A percentile compares a stretch with the other conserved stretches of the same genome.
These are phyloP conservation scores for Geotrichum aggregatum DNA, from an alignment of 1,139 yeast species.

Conservation along the genomic window DNA sequence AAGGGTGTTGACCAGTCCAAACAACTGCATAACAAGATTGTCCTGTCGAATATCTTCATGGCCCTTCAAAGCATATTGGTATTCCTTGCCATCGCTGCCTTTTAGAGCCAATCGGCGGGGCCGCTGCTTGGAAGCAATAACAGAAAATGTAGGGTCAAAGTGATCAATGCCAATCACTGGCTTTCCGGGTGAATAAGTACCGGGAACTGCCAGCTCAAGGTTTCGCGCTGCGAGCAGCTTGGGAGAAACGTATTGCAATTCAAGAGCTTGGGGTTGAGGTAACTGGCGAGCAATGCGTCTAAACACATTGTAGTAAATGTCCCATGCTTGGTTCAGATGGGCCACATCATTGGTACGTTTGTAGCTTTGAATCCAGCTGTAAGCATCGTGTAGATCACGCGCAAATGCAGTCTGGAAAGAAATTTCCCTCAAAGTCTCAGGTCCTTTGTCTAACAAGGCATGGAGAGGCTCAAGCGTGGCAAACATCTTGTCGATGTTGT, in stretches of 20 bases:
- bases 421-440: conserved; percentile 88
- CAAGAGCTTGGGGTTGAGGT: conserved; percentile 81
- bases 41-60: conserved; percentile 98
- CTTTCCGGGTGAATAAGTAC: conserved; percentile 83
- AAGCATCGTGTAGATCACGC: conserved; percentile 86
- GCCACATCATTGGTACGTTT: conserved; percentile 81
- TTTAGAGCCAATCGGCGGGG: conserved; percentile 76
- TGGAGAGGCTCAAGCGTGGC: conserved; percentile 87
- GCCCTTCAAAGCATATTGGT: conserved; percentile 79
- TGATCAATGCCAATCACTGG: conserved; percentile 67
- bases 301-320: conserved; percentile 88
- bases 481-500: conserved; percentile 91
- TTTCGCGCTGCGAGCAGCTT: conserved; percentile 73
- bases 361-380: conserved; percentile 86
- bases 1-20: conserved; percentile 89
- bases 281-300: conserved; percentile 83
- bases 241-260: conserved; percentile 90
- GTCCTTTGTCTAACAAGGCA: conserved; percentile 51
- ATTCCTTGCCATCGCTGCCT: conserved; percentile 91
- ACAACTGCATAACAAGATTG: conserved; percentile 94
- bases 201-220: conserved; percentile 87
- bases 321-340: conserved; percentile 96
- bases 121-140: conserved; percentile 91
- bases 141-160: conserved; percentile 79
- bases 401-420: conserved; percentile 94